phyloP scores from a whole-genome alignment of 306 rosid genomes.

The Morella rubra region DNA sequence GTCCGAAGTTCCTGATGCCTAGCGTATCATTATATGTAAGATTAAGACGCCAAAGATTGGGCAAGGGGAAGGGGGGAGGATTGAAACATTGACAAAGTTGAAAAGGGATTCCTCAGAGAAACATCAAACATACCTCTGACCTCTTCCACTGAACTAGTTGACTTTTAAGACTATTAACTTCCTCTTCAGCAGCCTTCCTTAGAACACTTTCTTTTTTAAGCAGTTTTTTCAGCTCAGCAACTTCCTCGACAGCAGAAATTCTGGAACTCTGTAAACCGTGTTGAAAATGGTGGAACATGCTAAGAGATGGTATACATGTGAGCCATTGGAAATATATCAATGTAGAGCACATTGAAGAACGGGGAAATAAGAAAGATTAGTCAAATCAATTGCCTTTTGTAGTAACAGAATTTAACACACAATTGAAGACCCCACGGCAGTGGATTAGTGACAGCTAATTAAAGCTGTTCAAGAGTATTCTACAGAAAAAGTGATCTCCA shows the following conservation, averaged over 20 bases:
- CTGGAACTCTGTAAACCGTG: constrained; percentile 30
- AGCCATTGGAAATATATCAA: too few relatives aligned
- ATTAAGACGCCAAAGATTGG: constrained; percentile 23
- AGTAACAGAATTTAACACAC: neutral
- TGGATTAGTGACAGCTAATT: neutral
- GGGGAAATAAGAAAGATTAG: neutral
- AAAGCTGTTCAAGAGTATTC: neutral
- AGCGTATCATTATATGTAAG: constrained; percentile 31
- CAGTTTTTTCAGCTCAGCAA: constrained; percentile 65
- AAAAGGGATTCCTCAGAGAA: constrained; percentile 23
- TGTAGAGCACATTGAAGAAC: too few relatives aligned
- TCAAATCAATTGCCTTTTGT: neutral
- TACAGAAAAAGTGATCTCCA: neutral
- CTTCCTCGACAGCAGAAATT: constrained; percentile 52
- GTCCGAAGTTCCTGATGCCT: constrained; percentile 72
- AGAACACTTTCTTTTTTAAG: constrained; percentile 64
- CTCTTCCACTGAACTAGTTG: constrained; percentile 70
- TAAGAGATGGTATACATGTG: constrained; percentile 22
- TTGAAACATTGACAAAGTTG: constrained; percentile 17
- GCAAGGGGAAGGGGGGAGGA: neutral
- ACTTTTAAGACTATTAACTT: constrained; percentile 57
- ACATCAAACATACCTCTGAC: constrained; percentile 67
- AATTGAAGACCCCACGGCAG: neutral
- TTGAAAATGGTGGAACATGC: neutral
- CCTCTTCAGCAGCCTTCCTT: constrained; percentile 88